A percentile compares a stretch with the other conserved stretches of the same genome.
Conservation (phyloP, 2,329 filamentous ascomycete genomes). For the Sporothrix variecibatus region DNA sequence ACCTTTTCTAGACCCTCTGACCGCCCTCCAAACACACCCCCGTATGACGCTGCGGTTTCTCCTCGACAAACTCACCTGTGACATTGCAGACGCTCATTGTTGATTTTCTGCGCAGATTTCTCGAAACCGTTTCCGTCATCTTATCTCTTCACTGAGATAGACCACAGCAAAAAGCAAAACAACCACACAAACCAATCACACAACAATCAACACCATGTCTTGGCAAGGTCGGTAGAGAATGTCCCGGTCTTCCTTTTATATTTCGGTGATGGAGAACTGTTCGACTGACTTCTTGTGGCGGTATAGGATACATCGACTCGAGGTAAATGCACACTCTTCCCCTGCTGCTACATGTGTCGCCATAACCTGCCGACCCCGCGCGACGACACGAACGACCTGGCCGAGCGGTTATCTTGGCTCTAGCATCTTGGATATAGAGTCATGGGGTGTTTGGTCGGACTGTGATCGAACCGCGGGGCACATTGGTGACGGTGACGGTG, state of each 20-base stretch:
- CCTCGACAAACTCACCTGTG: conserved; percentile 5
- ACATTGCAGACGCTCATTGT: conserved; percentile 14
- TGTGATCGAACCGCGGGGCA: background rate
- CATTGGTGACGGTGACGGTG: background rate
- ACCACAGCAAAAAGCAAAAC: background rate
- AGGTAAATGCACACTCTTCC: conserved; percentile 26
- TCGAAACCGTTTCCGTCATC: background rate
- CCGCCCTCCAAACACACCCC: background rate
- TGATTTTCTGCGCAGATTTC: conserved; percentile 12
- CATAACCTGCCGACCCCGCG: background rate
- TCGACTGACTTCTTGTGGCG: background rate
- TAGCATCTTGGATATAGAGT: background rate
- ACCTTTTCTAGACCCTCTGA: background rate
- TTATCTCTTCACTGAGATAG: background rate
- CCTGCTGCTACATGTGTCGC: background rate
- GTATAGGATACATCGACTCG: conserved; percentile 29
- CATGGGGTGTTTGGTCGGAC: background rate
- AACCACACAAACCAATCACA: background rate
- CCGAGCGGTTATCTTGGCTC: background rate
- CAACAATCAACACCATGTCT: conserved; percentile 29
- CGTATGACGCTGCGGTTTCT: background rate
- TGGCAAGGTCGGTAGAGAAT: conserved; percentile 30
- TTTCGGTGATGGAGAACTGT: background rate
- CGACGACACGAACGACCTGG: background rate
- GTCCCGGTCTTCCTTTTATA: background rate